Base-by-base conservation (phyloP, 2,329 filamentous ascomycete species). In the Atkinsonella hypoxylon region DNA sequence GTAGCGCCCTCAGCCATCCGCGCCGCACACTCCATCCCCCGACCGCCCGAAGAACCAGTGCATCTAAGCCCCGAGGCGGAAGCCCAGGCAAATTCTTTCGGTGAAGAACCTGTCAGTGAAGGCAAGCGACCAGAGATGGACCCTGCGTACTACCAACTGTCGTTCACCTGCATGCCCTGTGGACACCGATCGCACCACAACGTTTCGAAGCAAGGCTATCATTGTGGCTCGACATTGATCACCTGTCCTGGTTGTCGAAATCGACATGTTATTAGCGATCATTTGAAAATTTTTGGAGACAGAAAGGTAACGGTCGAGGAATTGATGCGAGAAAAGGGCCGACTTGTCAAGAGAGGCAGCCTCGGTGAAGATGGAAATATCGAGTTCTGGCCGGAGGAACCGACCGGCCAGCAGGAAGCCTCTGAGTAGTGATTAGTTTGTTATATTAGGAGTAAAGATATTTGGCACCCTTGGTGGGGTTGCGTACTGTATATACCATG, bases 121-220 rank as follows among this genome's bases (percentile, higher is more conserved):
- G 58, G 63, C 39, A 50, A 58, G 47, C 57, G 64, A 4, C 50
- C 51, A 12, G 58, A 64, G 22, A 49, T 55, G 36, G 66, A 64
- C 57, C 64, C 81, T 58, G 88, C 88, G 1, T 81, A 87, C 51
- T 98, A 97, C 70, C 78, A 89, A 58, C 76, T 98, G 56, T 87
- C 83, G 47, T 96, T 98, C 66, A 98, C 93, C 58, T 98, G 93
- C 77, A 83, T 86, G 53, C 88, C 87, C 32, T 98, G 93, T 70
- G 73, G 76, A 44, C 72, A 78, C 36, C 84, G 90, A 52, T 94
- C 88, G n/a, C 77, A 82, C 12, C 94, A 98, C 70, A 78, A 78
- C 47, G 75, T 98, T 59, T 89, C 88, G 31, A 96, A 97, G 68
- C 93, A 97, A 64, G 93, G 89, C 32, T 98, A 98, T 65, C 90